These are phyloP conservation scores for Magnusiomyces ingens DNA, from an alignment of 1,139 yeast species.

Conservation along the genomic window DNA sequence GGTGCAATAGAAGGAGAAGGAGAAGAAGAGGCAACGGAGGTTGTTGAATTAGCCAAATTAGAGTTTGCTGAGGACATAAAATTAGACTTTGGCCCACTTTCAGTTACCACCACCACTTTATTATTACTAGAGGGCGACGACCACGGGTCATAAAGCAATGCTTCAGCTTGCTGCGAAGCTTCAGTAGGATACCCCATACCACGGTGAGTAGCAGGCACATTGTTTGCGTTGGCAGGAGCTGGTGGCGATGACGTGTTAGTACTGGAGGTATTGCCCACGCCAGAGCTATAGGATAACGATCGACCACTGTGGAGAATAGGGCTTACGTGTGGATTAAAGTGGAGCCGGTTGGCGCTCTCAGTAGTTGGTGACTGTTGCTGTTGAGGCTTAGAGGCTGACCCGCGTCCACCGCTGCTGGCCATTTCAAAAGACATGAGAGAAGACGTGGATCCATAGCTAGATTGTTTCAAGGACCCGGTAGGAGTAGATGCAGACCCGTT, in stretches of 20 bases:
- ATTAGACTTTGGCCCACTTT: neutral
- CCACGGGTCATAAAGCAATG: neutral
- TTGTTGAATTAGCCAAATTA: neutral
- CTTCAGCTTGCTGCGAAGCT: too few relatives aligned
- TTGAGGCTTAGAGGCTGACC: constrained; percentile 7
- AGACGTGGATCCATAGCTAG: constrained; percentile 16
- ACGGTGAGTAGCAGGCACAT: too few relatives aligned
- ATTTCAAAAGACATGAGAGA: constrained; percentile 15
- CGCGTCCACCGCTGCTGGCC: neutral
- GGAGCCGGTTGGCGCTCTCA: neutral
- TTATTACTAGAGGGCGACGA: neutral
- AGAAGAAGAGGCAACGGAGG: neutral
- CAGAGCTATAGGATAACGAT: neutral
- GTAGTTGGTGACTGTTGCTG: constrained; percentile 13
- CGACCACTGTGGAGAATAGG: neutral
- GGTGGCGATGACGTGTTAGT: neutral
- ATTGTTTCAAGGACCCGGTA: constrained; percentile 6
- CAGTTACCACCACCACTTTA: neutral
- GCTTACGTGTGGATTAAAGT: constrained; percentile 3
- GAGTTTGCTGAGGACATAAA: neutral
- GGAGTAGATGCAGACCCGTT: neutral
- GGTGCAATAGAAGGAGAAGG: constrained; percentile 1
- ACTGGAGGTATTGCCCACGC: neutral
- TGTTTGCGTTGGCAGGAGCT: neutral
- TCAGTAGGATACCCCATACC: too few relatives aligned